Percentiles rank a stretch among this genome's conserved stretches.
These are phyloP conservation scores for Mortierella sp. DNA, from an alignment of 371 early-diverging fungal species.

Conservation along the genomic window DNA sequence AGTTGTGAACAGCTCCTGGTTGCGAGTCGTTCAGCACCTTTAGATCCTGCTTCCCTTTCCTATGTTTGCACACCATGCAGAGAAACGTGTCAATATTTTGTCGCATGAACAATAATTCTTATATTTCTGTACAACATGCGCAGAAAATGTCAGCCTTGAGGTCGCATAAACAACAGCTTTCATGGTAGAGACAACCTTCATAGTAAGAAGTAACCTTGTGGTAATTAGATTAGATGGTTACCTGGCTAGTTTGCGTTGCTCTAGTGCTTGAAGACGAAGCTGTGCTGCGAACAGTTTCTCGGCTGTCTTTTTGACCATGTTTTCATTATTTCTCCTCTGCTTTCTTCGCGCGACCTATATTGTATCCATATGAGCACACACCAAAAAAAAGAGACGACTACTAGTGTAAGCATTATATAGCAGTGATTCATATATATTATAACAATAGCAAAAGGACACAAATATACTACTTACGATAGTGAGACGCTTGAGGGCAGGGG, in stretches of 20 bases:
- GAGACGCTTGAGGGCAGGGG: constrained; percentile 85
- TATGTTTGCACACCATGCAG: constrained; percentile 3
- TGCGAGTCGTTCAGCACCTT: constrained; percentile 19
- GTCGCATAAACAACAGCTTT: no score
- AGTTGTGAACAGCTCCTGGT: constrained; percentile 33
- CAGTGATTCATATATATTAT: background rate
- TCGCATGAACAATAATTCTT: no score
- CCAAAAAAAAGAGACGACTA: background rate
- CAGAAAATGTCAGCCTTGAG: no score
- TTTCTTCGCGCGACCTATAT: constrained; percentile 68
- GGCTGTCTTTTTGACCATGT: constrained; percentile 79
- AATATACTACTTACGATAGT: constrained; percentile 74
- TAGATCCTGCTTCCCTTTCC: constrained; percentile 41
- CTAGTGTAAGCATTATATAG: background rate
- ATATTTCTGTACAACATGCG: no score
- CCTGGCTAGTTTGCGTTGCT: constrained; percentile 63
- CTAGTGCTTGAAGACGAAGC: constrained; percentile 74
- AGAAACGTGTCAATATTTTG: background rate
- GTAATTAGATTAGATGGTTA: constrained; percentile 20
- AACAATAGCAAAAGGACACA: background rate
- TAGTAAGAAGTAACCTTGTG: no score
- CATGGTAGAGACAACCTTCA: no score
- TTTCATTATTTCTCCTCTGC: constrained; percentile 66
- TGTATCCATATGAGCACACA: background rate
- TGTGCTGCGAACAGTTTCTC: constrained; percentile 86